Percentiles rank a stretch among this genome's conserved stretches.
Conservation (phyloP, 192 early-diverging fungal genomes). For the Coemansia javaensis region DNA sequence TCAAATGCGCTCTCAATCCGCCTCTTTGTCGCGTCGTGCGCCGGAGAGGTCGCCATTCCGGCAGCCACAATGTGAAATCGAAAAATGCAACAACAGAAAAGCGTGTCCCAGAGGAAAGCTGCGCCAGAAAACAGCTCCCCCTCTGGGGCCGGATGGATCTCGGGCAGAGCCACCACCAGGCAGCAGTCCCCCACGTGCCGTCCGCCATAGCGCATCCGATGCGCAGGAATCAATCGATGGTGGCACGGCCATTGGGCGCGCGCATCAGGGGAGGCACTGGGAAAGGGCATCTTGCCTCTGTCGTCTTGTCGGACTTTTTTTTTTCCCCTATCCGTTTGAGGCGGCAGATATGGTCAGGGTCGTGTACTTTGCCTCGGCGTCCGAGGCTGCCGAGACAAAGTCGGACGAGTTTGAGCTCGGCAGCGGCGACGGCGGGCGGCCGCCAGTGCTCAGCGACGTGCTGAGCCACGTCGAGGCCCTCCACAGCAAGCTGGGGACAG, state of each 20-base stretch:
- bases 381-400: slow-evolving; percentile 17
- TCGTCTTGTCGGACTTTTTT: background rate
- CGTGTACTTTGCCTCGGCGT: slow-evolving; percentile 43
- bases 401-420: slow-evolving; percentile 2
- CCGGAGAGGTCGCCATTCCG: slow-evolving; percentile 27
- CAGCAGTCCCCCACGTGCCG: too few relatives aligned
- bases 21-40: slow-evolving; percentile 24
- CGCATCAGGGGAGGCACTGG: too few relatives aligned
- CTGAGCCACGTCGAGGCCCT: slow-evolving; percentile 5
- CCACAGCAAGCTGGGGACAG: slow-evolving; percentile 2
- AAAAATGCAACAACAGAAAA: background rate
- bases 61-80: background rate
- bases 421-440: background rate
- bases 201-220: too few relatives aligned
- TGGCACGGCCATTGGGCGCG: too few relatives aligned
- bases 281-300: too few relatives aligned
- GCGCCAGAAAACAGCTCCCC: too few relatives aligned
- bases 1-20: slow-evolving; percentile 37
- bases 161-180: too few relatives aligned
- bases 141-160: too few relatives aligned
- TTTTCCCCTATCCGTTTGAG: background rate
- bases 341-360: slow-evolving; percentile 24
- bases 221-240: too few relatives aligned
- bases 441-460: background rate
- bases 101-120: too few relatives aligned